Evolutionary conservation across 2,329 filamentous ascomycete genomes (phyloP), one percentile per base, ranked within the genome.

Genomic region (Apiospora marii): DNA sequence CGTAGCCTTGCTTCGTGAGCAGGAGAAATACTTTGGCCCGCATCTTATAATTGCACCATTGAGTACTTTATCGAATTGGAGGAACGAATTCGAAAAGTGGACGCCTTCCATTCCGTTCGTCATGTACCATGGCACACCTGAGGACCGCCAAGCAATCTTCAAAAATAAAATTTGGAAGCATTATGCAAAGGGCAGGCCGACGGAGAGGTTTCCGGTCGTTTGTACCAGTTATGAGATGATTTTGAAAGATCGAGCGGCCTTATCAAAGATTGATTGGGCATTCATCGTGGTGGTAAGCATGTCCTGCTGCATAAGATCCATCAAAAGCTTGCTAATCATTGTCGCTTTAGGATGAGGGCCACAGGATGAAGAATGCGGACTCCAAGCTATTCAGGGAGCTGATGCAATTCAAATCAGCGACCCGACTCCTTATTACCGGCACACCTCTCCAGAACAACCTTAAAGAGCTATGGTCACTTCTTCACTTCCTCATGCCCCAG

Each of bases 311-410:
- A 51, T 7, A 99, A 98, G 85, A 86, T 99, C 22, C 96, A 94
- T 87, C 37, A 41, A 41, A 41, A 8, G 98, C 6, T 12, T 16
- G 78, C 85, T 99, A 0, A 88, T 98, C 68, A 96, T 96, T 0
- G 96, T 98, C 85, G 98, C 98, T 99, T 78, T 96, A 99, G 76
- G 96, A 99, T 79, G 96, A 99, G 87, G 96, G 96, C 85, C 96
- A 99, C 83, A 95, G 96, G 82, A 98, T 99, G 96, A 99, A 99
- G 90, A 99, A 99, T 84, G 89, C 94, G 46, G 92, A 96, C 78
- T 98, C 96, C 14, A 99, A 99, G 85, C 89, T 99, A 77, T 98
- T 94, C 83, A 94, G 92, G 76, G 98, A 96, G 6, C 94, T 99
- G 76, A 92, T 95, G 75, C 98, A 98, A 86, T 99, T 99, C 85